Conservation (phyloP, 139 green algal genomes). For the Haematococcus lacustris region DNA sequence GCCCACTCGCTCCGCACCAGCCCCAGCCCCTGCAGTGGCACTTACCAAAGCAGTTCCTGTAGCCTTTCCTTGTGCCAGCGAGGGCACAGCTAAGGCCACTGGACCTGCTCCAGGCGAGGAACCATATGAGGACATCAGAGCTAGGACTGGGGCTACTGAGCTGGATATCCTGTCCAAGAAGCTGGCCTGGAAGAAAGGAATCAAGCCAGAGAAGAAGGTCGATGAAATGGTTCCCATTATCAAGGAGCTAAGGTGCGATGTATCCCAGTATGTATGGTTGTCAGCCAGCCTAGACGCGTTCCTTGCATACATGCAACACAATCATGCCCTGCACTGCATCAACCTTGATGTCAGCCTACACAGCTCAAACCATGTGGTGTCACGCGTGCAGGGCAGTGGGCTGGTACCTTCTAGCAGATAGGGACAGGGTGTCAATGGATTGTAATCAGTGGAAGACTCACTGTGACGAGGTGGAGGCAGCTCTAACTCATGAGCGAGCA, state of each 20-base stretch:
- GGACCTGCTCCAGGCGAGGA: conserved; percentile 31
- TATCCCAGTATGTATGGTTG: no score
- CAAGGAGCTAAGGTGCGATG: conserved; percentile 49
- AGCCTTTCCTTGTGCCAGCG: not conserved
- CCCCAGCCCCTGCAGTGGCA: conserved; percentile 4
- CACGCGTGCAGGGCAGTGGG: conserved; percentile 34
- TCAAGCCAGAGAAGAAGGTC: conserved; percentile 46
- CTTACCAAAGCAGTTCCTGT: not conserved
- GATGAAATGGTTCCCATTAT: conserved; percentile 46
- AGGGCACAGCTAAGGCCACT: conserved; percentile 3
- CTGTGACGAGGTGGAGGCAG: conserved; percentile 17
- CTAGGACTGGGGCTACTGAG: conserved; percentile 22
- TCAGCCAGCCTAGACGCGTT: no score
- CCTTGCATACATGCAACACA: no score
- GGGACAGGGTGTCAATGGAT: conserved; percentile 27
- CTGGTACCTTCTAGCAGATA: conserved; percentile 23
- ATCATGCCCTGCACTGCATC: no score
- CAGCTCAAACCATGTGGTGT: no score
- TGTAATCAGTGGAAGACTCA: conserved; percentile 35
- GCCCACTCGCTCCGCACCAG: not conserved
- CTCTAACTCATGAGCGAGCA: not conserved
- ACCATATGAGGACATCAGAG: conserved; percentile 41
- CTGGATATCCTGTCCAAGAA: conserved; percentile 32
- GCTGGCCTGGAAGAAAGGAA: conserved; percentile 37
- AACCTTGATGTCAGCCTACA: no score